Base-by-base conservation (phyloP, 805 yeast genomes). In the Yamadazyma tumulicola region DNA sequence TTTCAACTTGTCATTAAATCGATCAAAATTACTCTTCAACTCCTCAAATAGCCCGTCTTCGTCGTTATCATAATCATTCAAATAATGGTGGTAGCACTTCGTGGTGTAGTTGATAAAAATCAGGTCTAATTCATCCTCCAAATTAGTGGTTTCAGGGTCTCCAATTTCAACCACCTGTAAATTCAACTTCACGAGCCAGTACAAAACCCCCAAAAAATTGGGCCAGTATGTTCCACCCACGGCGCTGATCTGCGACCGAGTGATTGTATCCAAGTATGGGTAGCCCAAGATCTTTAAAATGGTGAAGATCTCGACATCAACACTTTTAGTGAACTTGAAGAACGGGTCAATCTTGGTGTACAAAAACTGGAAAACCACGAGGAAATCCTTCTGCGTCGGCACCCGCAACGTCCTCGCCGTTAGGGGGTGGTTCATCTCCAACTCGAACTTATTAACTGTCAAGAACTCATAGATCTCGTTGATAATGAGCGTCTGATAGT, bases 221-320 rank as follows among this genome's bases (percentile, higher is more conserved):
- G 85, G 87, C 96, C 96, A 88, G 45, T 79, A 79, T 31, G 82
- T 79, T 2, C 95, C 95, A 5, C 96, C 96, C 9, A 86, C 96
- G 0, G 96, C 96, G 24, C 88, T 77, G 24, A 88, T 80, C 52
- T 86, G 94, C 1, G 93, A 81, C 50, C 88, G 81, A 55, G 82
- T 85, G 25, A 89, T 79, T 0, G 85, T 67, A 26, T 84, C 94
- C 38, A 86, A 57, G 54, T 81, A 86, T 1, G 97, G 96, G 49
- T 88, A 88, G 31, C 75, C 75, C 41, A 87, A 55, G 23, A 68
- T 69, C 51, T 77, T 81, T 47, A 88, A 61, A 13, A 85, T 60
- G 13, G 74, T 69, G 42, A 79, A 82, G 3, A 87, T 83, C 42
- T 88, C 96, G 31, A 75, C 69, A 43, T 87, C 96, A 21, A 84